These are phyloP conservation scores for Lactarius akahatsu DNA, from an alignment of 768 basidiomycete species.

Conservation along the genomic window DNA sequence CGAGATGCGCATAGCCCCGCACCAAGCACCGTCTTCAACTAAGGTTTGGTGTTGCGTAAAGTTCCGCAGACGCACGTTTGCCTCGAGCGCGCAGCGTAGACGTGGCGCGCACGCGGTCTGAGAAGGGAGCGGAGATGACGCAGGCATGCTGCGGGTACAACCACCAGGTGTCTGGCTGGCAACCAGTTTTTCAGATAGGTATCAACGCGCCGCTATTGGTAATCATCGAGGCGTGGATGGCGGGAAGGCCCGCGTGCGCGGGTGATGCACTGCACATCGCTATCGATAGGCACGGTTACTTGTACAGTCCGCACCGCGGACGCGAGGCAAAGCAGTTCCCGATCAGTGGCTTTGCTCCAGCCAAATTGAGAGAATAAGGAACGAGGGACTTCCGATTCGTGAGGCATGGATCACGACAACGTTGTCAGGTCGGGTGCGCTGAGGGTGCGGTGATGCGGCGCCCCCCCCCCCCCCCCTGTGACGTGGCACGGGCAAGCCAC, in stretches of 20 bases:
- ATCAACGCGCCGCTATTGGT: slow-evolving; percentile 19
- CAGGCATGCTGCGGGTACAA: slow-evolving; percentile 25
- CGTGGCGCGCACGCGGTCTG: slow-evolving; percentile 16
- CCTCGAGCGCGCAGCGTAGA: slow-evolving; percentile 23
- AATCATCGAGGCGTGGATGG: slow-evolving; percentile 21
- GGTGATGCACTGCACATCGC: slow-evolving; percentile 22
- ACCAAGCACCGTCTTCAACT: neutral
- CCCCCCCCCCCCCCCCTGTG: slow-evolving; percentile 12
- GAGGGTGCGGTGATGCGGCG: slow-evolving; percentile 28
- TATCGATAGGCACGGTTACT: slow-evolving; percentile 28
- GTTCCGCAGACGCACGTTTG: slow-evolving; percentile 11
- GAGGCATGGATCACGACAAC: slow-evolving; percentile 21
- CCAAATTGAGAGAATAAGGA: slow-evolving; percentile 14
- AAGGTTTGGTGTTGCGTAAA: slow-evolving; percentile 2
- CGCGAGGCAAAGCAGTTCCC: slow-evolving; percentile 26
- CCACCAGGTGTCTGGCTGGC: slow-evolving; percentile 24
- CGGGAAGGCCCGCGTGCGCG: slow-evolving; percentile 23
- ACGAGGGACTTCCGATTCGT: slow-evolving; percentile 22
- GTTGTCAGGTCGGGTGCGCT: slow-evolving; percentile 26
- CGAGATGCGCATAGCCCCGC: slow-evolving; percentile 6
- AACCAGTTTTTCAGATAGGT: slow-evolving; percentile 6
- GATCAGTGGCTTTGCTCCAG: slow-evolving; percentile 22
- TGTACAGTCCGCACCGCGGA: slow-evolving; percentile 25
- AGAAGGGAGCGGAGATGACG: slow-evolving; percentile 27
- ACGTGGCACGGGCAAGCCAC: slow-evolving; percentile 24